Conservation (phyloP, 2,329 filamentous ascomycete species). For the Pezicula neosporulosa region DNA sequence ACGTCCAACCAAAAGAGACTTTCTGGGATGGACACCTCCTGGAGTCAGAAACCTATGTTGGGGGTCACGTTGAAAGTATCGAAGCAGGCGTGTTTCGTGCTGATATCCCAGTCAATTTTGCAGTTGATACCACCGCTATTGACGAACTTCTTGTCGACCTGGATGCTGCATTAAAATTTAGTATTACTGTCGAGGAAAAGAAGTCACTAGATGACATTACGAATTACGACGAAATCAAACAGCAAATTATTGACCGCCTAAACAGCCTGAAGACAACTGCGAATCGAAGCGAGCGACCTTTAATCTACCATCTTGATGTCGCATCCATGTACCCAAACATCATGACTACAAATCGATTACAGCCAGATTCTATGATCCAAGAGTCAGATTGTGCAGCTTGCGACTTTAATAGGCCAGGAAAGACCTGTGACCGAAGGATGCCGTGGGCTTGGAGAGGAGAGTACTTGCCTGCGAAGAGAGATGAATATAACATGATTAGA, state of each 20-base stretch:
- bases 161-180: slow-evolving; percentile 86
- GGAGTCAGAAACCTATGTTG: slow-evolving; percentile 96
- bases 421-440: slow-evolving; percentile 90
- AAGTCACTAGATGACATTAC: slow-evolving; percentile 75
- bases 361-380: slow-evolving; percentile 98
- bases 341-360: slow-evolving; percentile 97
- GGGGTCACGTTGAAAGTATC: slow-evolving; percentile 98
- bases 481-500: slow-evolving; percentile 99
- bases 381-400: slow-evolving; percentile 96
- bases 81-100: slow-evolving; percentile 95
- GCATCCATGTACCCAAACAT: slow-evolving; percentile 99
- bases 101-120: slow-evolving; percentile 93
- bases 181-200: slow-evolving; percentile 79
- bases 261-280: slow-evolving; percentile 75
- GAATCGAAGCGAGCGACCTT: slow-evolving; percentile 77
- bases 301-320: slow-evolving; percentile 98
- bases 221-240: slow-evolving; percentile 82
- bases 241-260: slow-evolving; percentile 72
- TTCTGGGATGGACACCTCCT: slow-evolving; percentile 97
- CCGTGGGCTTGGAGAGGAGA: slow-evolving; percentile 99
- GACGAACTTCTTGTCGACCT: slow-evolving; percentile 85
- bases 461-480: slow-evolving; percentile 90
- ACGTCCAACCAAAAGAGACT: slow-evolving; percentile 82
- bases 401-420: slow-evolving; percentile 96
- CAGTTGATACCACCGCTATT: slow-evolving; percentile 81